These are phyloP conservation scores for Pichia sp. DNA, from an alignment of 1,139 yeast species.

Conservation along the genomic window DNA sequence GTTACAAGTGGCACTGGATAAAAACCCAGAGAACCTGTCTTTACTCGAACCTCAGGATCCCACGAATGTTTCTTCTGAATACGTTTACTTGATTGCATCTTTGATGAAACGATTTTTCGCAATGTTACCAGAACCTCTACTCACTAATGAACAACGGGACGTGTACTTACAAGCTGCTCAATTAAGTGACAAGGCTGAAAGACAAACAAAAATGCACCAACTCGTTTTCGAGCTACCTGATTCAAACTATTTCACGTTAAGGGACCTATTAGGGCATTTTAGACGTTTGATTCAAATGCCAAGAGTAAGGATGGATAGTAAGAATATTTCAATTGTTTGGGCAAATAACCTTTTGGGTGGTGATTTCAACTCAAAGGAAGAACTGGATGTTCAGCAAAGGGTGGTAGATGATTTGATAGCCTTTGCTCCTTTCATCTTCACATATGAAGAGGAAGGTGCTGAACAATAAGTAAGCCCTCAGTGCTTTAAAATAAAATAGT, in stretches of 20 bases:
- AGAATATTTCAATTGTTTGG: constrained; percentile 84
- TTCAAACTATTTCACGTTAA: constrained; percentile 86
- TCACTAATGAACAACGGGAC: constrained; percentile 53
- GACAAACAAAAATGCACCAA: constrained; percentile 77
- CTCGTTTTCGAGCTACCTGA: constrained; percentile 87
- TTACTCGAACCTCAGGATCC: constrained; percentile 47
- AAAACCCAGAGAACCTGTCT: constrained; percentile 66
- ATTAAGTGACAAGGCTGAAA: constrained; percentile 51
- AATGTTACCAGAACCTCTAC: constrained; percentile 64
- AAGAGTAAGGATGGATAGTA: constrained; percentile 77
- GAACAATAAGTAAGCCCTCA: background rate
- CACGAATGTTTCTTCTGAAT: constrained; percentile 54
- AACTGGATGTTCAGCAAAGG: constrained; percentile 73
- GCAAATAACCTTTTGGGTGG: constrained; percentile 75
- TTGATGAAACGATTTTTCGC: constrained; percentile 64
- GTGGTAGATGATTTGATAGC: constrained; percentile 76
- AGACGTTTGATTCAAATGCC: constrained; percentile 34
- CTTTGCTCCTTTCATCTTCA: constrained; percentile 86
- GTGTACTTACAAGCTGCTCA: constrained; percentile 71
- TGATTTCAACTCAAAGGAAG: constrained; percentile 56
- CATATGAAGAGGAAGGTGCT: constrained; percentile 38
- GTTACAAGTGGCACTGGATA: constrained; percentile 67
- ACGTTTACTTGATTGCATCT: constrained; percentile 70
- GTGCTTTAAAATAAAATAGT: background rate
- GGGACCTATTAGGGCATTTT: constrained; percentile 80